Base-by-base conservation (phyloP, 495 filamentous ascomycete genomes). In the Ramalina intermedia region DNA sequence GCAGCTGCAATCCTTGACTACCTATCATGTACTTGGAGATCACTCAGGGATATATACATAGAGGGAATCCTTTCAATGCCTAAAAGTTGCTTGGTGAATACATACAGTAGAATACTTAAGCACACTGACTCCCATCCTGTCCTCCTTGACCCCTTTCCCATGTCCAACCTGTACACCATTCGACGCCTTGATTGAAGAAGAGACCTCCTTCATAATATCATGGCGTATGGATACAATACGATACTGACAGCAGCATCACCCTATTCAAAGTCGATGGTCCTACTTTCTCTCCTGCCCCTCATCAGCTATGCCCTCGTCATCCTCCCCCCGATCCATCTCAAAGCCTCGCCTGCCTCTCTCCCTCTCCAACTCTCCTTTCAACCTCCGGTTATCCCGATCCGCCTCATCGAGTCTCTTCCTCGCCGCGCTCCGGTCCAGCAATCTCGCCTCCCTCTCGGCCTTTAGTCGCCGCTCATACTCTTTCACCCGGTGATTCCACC, bases 401-500 rank as follows among this genome's bases (percentile, higher is more conserved):
- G 82, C 85, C 60, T 94, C 85, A 55, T 89, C 84, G 21, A 98
- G 71, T 54, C 91, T 71, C 70, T 85, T 82, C 50, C 84, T 70
- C 35, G 91, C 91, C 37, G 84, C 86, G 24, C 69, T 80, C 18
- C 90, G 78, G 66, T 98, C 91, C 40, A 91, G 62, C 23, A 89
- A 60, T 36, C 93, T 69, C n/a, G 78, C 89, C 61, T 96, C 91
- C 9, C 91, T 68, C 63, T 98, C 91, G 17, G 81, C 79, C 58
- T 95, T 94, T 24, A 98, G 70, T 54, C 89, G 76, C 58, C 80
- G 76, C 71, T 98, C 93, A 38, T 96, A 63, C 55, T 96, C 88
- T 45, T 82, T 75, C 16, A 98, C 66, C 17, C 93, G 69, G 41
- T 93, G 74, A 55, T 88, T 79, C 86, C 85, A 96, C 57, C 65